Conservation (phyloP, 371 early-diverging fungal species). For the Mortierella sp. region DNA sequence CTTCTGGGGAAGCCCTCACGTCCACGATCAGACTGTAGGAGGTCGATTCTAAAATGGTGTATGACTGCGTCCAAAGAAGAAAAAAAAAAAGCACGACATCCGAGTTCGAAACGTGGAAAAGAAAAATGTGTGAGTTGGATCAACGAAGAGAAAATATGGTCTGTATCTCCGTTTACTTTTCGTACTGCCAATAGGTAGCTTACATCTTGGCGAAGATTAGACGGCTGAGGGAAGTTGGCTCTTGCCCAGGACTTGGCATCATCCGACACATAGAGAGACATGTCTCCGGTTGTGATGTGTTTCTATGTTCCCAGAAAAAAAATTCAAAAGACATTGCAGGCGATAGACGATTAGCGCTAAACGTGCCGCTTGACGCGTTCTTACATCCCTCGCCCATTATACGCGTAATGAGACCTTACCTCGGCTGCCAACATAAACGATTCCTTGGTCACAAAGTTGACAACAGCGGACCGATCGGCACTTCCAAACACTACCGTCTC, state of each 20-base stretch:
- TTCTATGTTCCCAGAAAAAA: too few species aligned
- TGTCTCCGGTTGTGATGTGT: slow-evolving; percentile 55
- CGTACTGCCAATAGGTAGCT: background rate
- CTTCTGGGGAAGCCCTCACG: slow-evolving; percentile 55
- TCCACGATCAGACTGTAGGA: slow-evolving; percentile 73
- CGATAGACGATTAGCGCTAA: too few species aligned
- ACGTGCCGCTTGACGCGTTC: background rate
- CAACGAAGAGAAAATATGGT: too few species aligned
- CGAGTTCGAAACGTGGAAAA: too few species aligned
- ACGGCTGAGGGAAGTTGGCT: slow-evolving; percentile 69
- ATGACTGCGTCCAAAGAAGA: slow-evolving; percentile 59
- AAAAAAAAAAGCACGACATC: background rate
- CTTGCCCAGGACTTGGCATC: slow-evolving; percentile 75
- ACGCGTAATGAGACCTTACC: slow-evolving; percentile 20
- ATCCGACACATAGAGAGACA: slow-evolving; percentile 67
- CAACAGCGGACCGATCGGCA: slow-evolving; percentile 61
- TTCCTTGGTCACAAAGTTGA: slow-evolving; percentile 73
- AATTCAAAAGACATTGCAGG: too few species aligned
- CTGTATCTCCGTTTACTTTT: too few species aligned
- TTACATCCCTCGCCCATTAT: background rate
- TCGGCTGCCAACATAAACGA: slow-evolving; percentile 78
- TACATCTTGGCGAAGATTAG: slow-evolving; percentile 50
- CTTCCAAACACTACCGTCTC: slow-evolving; percentile 63
- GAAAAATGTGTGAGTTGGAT: too few species aligned
- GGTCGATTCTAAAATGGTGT: slow-evolving; percentile 83